Base-by-base conservation (phyloP, 768 basidiomycete species). In the Phanerochaete sordida region DNA sequence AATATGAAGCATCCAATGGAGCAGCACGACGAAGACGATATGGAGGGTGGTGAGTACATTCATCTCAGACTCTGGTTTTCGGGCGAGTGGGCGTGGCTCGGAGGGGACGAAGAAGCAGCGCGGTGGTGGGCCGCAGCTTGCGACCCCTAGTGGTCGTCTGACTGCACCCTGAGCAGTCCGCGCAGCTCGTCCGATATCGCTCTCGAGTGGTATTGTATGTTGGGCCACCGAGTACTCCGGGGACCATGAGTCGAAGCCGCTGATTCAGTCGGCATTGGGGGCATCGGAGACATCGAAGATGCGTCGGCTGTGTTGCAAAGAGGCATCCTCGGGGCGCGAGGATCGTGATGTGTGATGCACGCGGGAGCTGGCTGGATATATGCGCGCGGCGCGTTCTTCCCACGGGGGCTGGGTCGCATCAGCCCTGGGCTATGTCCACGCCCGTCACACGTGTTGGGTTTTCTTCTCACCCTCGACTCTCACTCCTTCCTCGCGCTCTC, bases 21-120 rank as follows among this genome's bases (percentile, higher is more conserved):
- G 56, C 73, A 75, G 57, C 67, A 71, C 21, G 79, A 83, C 46
- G 74, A 76, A 67, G 80, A 80, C 64, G 78, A 78, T 56, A 73
- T 79, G 73, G 73, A 73, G 49, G 75, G 73, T 73, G 79, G 79
- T 82, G 58, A 64, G 75, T 74, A 4, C 31, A 43, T 43, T 4
- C 39, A 19, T 16, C 7, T 19, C 7, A 19, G 7, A 43, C 39
- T 43, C 33, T 35, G n/a, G 33, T 43, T 19, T 6, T 11, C 11
- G 7, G 8, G 39, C 39, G 19, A 4, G 19, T 6, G 11, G 44
- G 44, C 44, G 44, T 24, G 44, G 44, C 7, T n/a, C n/a, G n/a
- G n/a, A n/a, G n/a, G n/a, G n/a, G n/a, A n/a, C n/a, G n/a, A 46
- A 46, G 44, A 5, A 5, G 44, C 19, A 6, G 7, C 44, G 33